Evolutionary conservation across 2,329 filamentous ascomycete genomes (phyloP).

Genomic region (Phoma sp.): DNA sequence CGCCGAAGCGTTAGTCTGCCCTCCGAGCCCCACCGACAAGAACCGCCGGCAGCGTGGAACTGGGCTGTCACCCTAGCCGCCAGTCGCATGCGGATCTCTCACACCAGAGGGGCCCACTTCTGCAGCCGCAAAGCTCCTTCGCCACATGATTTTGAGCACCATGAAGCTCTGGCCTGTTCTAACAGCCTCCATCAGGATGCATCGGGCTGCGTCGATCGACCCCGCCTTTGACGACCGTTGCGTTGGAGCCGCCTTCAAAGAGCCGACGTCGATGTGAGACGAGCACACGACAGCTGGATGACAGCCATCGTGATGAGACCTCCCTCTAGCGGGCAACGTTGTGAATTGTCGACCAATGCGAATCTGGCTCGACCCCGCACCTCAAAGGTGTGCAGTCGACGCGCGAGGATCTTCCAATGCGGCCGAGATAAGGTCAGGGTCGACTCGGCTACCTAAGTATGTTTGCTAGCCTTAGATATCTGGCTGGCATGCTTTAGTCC

Average conservation of each 20-base stretch:
- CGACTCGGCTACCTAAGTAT: conserved; percentile 2
- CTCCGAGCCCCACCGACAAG: conserved; percentile 11
- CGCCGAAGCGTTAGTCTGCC: conserved; percentile 9
- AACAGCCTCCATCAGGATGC: conserved; percentile 15
- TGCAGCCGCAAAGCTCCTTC: conserved; percentile 18
- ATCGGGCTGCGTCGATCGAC: conserved; percentile 24
- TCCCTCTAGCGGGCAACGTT: background rate
- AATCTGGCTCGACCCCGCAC: conserved; percentile 24
- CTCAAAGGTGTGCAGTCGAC: conserved; percentile 5
- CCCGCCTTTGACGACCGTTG: conserved; percentile 25
- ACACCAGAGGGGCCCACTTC: conserved; percentile 25
- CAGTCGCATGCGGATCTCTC: conserved; percentile 29
- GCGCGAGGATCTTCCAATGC: background rate
- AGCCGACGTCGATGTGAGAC: background rate
- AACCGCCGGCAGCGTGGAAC: conserved; percentile 33
- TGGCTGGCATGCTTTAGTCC: conserved; percentile 5
- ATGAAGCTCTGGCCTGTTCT: conserved; percentile 12
- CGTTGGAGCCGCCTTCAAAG: conserved; percentile 12
- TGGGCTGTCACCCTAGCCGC: conserved; percentile 31
- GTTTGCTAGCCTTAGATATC: conserved; percentile 2
- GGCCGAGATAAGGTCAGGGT: conserved; percentile 4
- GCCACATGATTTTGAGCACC: conserved; percentile 23
- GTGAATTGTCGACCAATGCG: conserved; percentile 5
- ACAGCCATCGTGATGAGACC: background rate
- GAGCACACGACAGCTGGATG: background rate